Base-by-base conservation (phyloP, 371 early-diverging fungal species). In the Mucor sp. region DNA sequence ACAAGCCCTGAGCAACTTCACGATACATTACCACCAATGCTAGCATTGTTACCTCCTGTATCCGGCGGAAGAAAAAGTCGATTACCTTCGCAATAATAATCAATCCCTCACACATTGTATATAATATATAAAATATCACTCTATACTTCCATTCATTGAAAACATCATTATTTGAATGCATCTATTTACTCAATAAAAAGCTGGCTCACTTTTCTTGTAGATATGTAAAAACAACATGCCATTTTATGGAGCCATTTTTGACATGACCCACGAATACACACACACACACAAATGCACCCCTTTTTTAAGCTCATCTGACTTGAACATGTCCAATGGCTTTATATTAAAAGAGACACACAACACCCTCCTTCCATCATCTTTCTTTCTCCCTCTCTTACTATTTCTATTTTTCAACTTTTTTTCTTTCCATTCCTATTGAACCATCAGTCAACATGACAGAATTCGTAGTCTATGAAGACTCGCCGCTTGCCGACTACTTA, bases 401-500 rank as follows among this genome's bases (percentile, higher is more conserved):
- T 30, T 57, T 32, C 12, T 32, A 2, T n/a, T n/a, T 33, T 56
- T 9, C 11, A 14, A n/a, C 39, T 60, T 53, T 50, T 60, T 21
- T 23, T 66, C 37, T 15, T 59, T 50, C 9, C 33, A 11, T 33
- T 35, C 15, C 11, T 25, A 41, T 27, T 14, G 25, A 30, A 47
- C 19, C 33, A 32, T 17, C 33, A 55, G 14, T 55, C 14, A 25
- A 17, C 32, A 89, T 90, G 88, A 73, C 85, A 41, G 91, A 91
- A 74, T 76, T 84, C 32, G 80, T 91, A 66, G 84, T 90, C 12
- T 91, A 90, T 70, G 90, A 89, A 77, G 91, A 90, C 64, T 87
- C 89, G 17, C 91, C 91, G n/a, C 73, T 91, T 43, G 91, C 85
- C 23, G 87, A 87, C 53, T 91, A 91, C 69, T 66, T 91, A 60